Evolutionary conservation across 345 rosid species (phyloP).

Genomic region (Chamaenerion angustifolium): DNA sequence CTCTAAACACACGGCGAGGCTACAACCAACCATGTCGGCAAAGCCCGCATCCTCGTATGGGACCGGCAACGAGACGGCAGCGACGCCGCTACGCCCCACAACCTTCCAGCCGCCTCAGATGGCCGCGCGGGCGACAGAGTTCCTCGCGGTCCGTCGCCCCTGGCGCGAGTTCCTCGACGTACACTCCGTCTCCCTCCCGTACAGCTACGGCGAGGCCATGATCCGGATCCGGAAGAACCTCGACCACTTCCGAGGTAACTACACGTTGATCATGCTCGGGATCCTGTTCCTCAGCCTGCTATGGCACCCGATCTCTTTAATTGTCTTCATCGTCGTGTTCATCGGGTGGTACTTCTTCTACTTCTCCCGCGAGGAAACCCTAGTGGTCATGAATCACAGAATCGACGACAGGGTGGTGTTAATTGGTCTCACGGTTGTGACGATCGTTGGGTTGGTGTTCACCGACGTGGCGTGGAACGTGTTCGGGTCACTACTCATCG

Average conservation of each 20-base stretch:
- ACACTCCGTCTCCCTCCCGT: constrained; percentile 45
- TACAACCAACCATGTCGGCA: no score
- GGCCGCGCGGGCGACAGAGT: constrained; percentile 34
- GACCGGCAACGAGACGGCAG: no score
- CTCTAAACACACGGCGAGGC: no score
- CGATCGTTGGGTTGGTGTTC: constrained; percentile 51
- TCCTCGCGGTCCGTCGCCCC: constrained; percentile 56
- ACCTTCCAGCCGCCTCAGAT: no score
- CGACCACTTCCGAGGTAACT: constrained; percentile 63
- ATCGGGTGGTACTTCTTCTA: constrained; percentile 65
- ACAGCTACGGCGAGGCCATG: constrained; percentile 37
- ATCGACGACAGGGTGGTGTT: constrained; percentile 53
- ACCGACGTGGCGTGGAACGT: constrained; percentile 72
- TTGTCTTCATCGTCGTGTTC: constrained; percentile 47
- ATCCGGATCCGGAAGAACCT: constrained; percentile 36
- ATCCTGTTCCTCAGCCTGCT: constrained; percentile 59
- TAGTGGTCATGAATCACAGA: constrained; percentile 28
- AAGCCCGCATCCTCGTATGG: no score
- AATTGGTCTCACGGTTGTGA: constrained; percentile 35
- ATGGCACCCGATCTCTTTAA: constrained; percentile 71
- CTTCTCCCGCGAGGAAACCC: constrained; percentile 51
- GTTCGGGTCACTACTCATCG: constrained; percentile 45
- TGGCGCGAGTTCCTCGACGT: constrained; percentile 50
- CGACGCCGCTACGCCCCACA: no score
- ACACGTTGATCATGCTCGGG: constrained; percentile 38